Base-by-base conservation (phyloP, 1,284 basidiomycete genomes). In the Porogramme epimiltina region DNA sequence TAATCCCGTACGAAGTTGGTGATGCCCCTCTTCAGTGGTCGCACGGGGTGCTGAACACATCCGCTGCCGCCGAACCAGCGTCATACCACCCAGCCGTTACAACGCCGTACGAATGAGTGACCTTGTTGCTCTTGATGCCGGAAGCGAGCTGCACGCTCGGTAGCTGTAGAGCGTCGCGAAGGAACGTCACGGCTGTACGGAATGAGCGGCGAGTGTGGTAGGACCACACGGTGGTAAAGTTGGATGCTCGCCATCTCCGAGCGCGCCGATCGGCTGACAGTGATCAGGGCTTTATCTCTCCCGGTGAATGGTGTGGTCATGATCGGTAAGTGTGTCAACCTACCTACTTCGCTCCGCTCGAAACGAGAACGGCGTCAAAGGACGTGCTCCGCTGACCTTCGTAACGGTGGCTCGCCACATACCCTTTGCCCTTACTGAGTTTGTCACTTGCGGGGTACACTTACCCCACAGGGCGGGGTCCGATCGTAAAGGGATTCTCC, bases 251-350 rank as follows among this genome's bases (percentile, higher is more conserved):
- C 84, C 84, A 67, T 84, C 79, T 18, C 88, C 90, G 34, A 86
- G 74, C 4, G 84, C 88, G n/a, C 82, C 86, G 45, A 92, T 88
- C 11, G 84, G 65, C 70, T 92, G 91, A 67, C 83, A 82, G 66
- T 92, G 90, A 22, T 87, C 87, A 69, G 89, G 92, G 1, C 89
- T 82, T 69, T 93, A 90, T 37, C 85, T 77, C 2, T 87, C 76
- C 77, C 86, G 91, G 63, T 92, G 87, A 5, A 87, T 66, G 11
- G 71, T 77, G 5, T 87, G 75, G 3, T 85, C 87, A 50, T 77
- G 81, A 34, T 68, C 68, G 15, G 69, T 70, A 23, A 91, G 74
- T 28, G 74, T 66, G 60, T 81, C 76, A 11, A 73, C 77, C 58
- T 83, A 80, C 77, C 58, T 83, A 80, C 42, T 78, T 73, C 10